phyloP scores from a whole-genome alignment of 208 protist genomes.

The Zelonia costaricensis region DNA sequence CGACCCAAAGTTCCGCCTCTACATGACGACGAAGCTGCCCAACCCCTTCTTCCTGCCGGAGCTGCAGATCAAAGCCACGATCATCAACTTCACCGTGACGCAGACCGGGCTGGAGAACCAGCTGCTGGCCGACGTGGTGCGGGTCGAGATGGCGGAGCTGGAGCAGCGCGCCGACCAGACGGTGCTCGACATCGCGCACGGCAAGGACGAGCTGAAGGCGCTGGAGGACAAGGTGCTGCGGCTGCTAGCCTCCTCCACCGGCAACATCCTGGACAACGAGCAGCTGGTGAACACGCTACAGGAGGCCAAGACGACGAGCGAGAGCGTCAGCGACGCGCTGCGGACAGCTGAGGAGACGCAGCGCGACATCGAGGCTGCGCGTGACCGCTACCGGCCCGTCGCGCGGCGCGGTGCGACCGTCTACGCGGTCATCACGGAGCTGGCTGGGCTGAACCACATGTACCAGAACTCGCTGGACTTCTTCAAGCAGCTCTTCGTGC shows the following conservation, averaged over 20 bases:
- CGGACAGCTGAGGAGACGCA: constrained; percentile 93
- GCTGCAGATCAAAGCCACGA: constrained; percentile 93
- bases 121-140: constrained; percentile 92
- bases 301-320: constrained; percentile 91
- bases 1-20: constrained; percentile 94
- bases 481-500: constrained; percentile 92
- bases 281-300: constrained; percentile 95
- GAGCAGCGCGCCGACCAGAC: constrained; percentile 92
- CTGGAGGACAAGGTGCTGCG: constrained; percentile 94
- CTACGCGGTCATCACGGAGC: constrained; percentile 94
- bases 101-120: constrained; percentile 92
- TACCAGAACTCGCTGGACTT: constrained; percentile 94
- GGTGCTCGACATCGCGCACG: constrained; percentile 93
- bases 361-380: constrained; percentile 92
- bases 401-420: constrained; percentile 94
- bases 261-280: constrained; percentile 97
- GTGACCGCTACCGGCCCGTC: constrained; percentile 93
- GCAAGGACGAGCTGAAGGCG: constrained; percentile 94
- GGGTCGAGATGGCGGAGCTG: constrained; percentile 92
- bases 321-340: constrained; percentile 90
- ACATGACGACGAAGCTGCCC: constrained; percentile 95
- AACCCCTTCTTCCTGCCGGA: constrained; percentile 97
- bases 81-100: constrained; percentile 96
- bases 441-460: constrained; percentile 93
- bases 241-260: constrained; percentile 90